phyloP scores from a whole-genome alignment of 1,284 basidiomycete genomes.

The Trichosporon asahii region DNA sequence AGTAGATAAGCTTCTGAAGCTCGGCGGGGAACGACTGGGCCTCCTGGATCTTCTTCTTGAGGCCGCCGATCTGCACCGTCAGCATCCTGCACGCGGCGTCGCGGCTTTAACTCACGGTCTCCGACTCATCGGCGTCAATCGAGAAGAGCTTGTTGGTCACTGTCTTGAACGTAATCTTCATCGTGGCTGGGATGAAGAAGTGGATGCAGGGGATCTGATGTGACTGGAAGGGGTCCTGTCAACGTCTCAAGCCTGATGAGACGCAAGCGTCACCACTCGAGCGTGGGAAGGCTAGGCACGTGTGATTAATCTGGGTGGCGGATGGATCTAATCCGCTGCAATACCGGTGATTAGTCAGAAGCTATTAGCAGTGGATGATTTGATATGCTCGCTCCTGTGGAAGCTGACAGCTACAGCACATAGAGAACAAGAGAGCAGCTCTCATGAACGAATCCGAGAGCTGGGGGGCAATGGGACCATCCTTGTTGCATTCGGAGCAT shows the following conservation, averaged over 20 bases:
- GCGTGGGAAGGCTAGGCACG: conserved; percentile 5
- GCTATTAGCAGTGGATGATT: too few species aligned
- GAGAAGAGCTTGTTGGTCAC: conserved; percentile 76
- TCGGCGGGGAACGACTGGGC: conserved; percentile 64
- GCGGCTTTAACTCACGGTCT: conserved; percentile 57
- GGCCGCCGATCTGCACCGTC: conserved; percentile 57
- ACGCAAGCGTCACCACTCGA: conserved; percentile 12
- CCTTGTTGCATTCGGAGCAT: too few species aligned
- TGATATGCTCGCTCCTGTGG: neutral
- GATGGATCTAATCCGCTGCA: neutral
- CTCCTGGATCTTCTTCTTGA: conserved; percentile 83
- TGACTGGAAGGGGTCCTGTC: neutral
- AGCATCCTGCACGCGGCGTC: neutral
- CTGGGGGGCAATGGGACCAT: too few species aligned
- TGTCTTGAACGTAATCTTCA: conserved; percentile 93
- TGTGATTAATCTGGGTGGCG: neutral
- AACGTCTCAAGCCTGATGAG: neutral
- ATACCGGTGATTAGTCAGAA: neutral
- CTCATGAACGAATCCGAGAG: too few species aligned
- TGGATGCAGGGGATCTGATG: conserved; percentile 9
- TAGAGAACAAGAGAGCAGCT: too few species aligned
- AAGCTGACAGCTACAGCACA: too few species aligned
- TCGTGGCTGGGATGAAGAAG: conserved; percentile 51
- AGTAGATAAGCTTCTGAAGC: conserved; percentile 93
- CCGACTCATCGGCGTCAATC: conserved; percentile 70